Base-by-base conservation (phyloP, 345 rosid genomes). In the Aethionema arabicum region DNA sequence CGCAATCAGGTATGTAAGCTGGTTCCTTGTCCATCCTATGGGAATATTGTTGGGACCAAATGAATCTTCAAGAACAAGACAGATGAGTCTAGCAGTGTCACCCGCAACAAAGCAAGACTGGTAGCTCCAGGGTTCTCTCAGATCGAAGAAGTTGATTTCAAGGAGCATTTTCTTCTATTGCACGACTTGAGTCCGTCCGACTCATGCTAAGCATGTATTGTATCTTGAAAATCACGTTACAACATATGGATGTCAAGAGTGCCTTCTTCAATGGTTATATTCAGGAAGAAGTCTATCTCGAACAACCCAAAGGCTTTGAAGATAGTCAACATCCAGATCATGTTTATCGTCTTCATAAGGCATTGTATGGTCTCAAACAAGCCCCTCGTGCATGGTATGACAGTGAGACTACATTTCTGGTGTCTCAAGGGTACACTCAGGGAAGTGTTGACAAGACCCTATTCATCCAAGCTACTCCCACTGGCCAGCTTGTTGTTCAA, bases 241-340 rank as follows among this genome's bases (percentile, higher is more conserved):
- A 8, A 38, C 35, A 57, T 38, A 57, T 57, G 35, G 47, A 57
- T 57, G 62, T 57, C 3, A 57, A 57, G 11, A 57, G 62, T 59
- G 68, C 27, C 4, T 63, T 63, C 9, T 16, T 63, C n/a, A 63
- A 63, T 63, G 40, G 48, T 12, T 10, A 36, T 29, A 11, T 68
- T 4, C 13, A 45, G 11, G 55, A 68, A 9, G 61, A 52, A 13
- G 60, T 68, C 2, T 68, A 50, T 43, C 60, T 68, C 4, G 52
- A 40, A 3, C 72, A 68, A 52, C 53, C 67, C 7, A 37, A 16
- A 3, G 32, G 46, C 7, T 60, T 60, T 42, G 29, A n/a, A n/a
- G n/a, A n/a, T n/a, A n/a, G n/a, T n/a, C n/a, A n/a, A n/a, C n/a
- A n/a, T n/a, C n/a, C n/a, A n/a, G n/a, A n/a, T n/a, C n/a, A n/a